Evolutionary conservation across 495 filamentous ascomycete genomes (phyloP).

Genomic region (Neurospora sp.): DNA sequence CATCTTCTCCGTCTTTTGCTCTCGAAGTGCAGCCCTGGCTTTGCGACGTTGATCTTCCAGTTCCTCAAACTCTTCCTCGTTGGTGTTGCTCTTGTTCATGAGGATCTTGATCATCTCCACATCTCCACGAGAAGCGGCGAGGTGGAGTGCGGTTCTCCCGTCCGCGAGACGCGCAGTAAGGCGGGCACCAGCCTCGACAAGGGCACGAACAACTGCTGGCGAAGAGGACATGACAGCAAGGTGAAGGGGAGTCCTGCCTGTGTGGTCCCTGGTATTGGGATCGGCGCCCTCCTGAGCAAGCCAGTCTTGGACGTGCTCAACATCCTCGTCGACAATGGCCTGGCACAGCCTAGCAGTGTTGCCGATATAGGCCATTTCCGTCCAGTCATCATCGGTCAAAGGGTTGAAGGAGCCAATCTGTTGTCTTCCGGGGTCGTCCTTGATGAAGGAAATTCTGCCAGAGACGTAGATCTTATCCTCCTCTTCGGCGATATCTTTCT

Average conservation of each 20-base stretch:
- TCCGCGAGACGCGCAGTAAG: constrained; percentile 64
- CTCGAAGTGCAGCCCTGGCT: constrained; percentile 13
- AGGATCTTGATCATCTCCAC: constrained; percentile 59
- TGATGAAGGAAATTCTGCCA: constrained; percentile 59
- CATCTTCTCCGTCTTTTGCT: constrained; percentile 10
- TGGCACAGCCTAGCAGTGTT: constrained; percentile 62
- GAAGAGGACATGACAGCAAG: constrained; percentile 58
- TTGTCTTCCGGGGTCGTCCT: constrained; percentile 68
- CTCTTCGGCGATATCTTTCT: constrained; percentile 54
- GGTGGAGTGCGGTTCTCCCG: constrained; percentile 67
- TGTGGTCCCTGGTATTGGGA: constrained; percentile 59
- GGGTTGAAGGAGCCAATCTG: constrained; percentile 63
- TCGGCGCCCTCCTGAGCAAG: constrained; percentile 50
- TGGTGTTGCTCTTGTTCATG: constrained; percentile 56
- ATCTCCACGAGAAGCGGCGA: constrained; percentile 60
- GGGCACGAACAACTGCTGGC: constrained; percentile 54
- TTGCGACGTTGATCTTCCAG: constrained; percentile 42
- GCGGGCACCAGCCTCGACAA: constrained; percentile 65
- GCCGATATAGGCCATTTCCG: constrained; percentile 67
- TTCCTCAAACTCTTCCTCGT: constrained; percentile 56
- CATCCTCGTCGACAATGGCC: constrained; percentile 61
- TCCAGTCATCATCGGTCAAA: constrained; percentile 73
- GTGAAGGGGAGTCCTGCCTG: constrained; percentile 72
- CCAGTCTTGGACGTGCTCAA: constrained; percentile 58
- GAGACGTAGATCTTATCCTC: constrained; percentile 65